Evolutionary conservation across 2,329 filamentous ascomycete genomes (phyloP), one percentile per base, ranked within the genome.

Genomic region (Macrophomina tecta): DNA sequence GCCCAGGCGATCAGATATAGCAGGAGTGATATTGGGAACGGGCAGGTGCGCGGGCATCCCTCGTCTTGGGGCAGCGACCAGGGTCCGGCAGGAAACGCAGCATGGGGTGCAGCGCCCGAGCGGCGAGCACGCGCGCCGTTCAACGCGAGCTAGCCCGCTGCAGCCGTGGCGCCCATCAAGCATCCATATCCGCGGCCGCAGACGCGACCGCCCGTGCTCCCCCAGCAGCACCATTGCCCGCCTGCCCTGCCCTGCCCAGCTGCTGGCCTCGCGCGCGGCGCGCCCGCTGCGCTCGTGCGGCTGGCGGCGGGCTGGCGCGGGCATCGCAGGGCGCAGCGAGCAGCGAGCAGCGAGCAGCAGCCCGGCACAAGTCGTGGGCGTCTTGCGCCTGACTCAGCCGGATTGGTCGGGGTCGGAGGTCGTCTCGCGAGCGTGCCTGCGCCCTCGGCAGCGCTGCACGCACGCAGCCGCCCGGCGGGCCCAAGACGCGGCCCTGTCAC

Each of bases 1-100:
- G 58, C n/a, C 32, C 42, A 62, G 58, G 58, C 58, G 58, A 62
- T 62, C 58, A 38, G 32, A 49, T 62, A 51, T 62, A 62, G 58
- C 45, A 62, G 58, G 45, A 49, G 45, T 16, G 58, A 62, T 62
- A 62, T 62, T 49, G 58, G 56, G 58, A 62, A 16, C 45, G 42
- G 45, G 58, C 40, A 62, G 58, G 45, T 45, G 58, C 58, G 58
- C 58, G 58, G 58, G 58, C 58, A 62, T 48, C 45, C 45, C 46
- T 62, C 58, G 45, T 45, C 58, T 51, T 61, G 48, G 58, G 32
- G 45, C 32, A 45, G 30, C 45, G 58, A 49, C 58, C 58, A 36
- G 58, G 58, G 58, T 62, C 30, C 40, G 14, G 23, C 18, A 18
- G 32, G 12, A 55, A 55, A 58, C 53, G 36, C 53, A 58, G 36